Percentiles rank a stretch among this genome's conserved stretches.
phyloP scores from a whole-genome alignment of 179 eudicot species.

The Heliamphora pulchella region DNA sequence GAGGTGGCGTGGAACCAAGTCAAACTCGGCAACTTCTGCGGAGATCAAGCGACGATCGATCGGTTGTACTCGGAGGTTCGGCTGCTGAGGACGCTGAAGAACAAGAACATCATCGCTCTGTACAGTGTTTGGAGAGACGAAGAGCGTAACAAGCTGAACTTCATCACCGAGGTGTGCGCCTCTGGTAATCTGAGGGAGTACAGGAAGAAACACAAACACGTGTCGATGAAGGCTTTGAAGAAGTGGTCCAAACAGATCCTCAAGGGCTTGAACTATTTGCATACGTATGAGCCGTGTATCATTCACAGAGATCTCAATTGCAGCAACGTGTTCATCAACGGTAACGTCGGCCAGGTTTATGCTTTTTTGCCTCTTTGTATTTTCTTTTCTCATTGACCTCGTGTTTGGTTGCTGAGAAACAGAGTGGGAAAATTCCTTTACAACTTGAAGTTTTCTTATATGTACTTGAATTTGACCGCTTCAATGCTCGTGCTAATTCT shows the following conservation, averaged over 20 bases:
- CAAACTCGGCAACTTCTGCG: constrained; percentile 46
- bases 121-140: constrained; percentile 61
- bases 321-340: constrained; percentile 72
- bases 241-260: constrained; percentile 78
- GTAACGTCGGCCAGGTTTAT: constrained; percentile 66
- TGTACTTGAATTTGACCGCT: too few species aligned
- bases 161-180: constrained; percentile 71
- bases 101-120: constrained; percentile 45
- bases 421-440: neutral
- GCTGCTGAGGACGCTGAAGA: constrained; percentile 45
- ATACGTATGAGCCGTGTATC: constrained; percentile 75
- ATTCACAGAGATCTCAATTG: constrained; percentile 71
- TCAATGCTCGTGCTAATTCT: too few species aligned
- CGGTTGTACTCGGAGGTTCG: constrained; percentile 53
- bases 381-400: neutral
- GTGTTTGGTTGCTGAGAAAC: neutral
- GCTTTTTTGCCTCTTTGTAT: too few species aligned
- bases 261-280: constrained; percentile 66
- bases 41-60: constrained; percentile 40
- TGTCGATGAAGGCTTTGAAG: constrained; percentile 62
- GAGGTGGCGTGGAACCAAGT: constrained; percentile 96
- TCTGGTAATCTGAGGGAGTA: constrained; percentile 77
- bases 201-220: constrained; percentile 63
- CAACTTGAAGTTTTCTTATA: too few species aligned
- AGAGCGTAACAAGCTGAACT: constrained; percentile 46